Evolutionary conservation across 371 early-diverging fungal species (phyloP), one percentile per base, ranked within the genome.

Genomic region (Mortierella sp.): DNA sequence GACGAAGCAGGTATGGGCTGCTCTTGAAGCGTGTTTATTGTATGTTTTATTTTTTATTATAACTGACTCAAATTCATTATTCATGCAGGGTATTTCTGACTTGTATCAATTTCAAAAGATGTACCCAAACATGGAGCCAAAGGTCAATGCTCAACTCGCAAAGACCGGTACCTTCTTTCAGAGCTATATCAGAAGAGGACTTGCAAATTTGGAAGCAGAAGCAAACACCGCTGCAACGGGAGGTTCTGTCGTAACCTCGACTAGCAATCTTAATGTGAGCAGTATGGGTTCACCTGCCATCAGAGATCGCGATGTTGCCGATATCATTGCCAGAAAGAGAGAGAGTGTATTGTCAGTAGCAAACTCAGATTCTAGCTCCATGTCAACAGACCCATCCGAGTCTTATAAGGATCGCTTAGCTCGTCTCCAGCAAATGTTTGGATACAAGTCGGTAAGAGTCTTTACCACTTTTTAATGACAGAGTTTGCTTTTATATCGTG

Each of bases 21-120:
- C 5, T 55, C 29, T 13, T 2, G 15, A 17, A 3, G 8, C 9
- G 28, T 26, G 26, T 26, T 26, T 2, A 17, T 55, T 29, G 22
- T 23, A 40, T 37, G 9, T 32, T 10, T 28, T 63, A 31, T 10
- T 29, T 45, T 12, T 28, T 23, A 9, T 17, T 29, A 28, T 64
- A 66, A 51, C 7, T 5, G 19, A 23, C 9, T 9, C 22, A 49
- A 34, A 22, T 55, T 26, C 32, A 1, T 22, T 57, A 34, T 32
- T 60, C 28, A 4, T 65, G 45, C 54, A 91, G 85, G 96, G 94
- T 55, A 92, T 95, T 65, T 56, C 85, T 32, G 94, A 93, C 45
- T 79, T 95, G 49, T 93, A 94, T 71, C 89, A 88, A 56, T 93
- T 95, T 83, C 93, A 92, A 76, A 90, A 91, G 80, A 81, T 84